Percentiles rank a stretch among this genome's conserved stretches.
Conservation (phyloP, 2,329 filamentous ascomycete genomes). For the Penicillium sp. region DNA sequence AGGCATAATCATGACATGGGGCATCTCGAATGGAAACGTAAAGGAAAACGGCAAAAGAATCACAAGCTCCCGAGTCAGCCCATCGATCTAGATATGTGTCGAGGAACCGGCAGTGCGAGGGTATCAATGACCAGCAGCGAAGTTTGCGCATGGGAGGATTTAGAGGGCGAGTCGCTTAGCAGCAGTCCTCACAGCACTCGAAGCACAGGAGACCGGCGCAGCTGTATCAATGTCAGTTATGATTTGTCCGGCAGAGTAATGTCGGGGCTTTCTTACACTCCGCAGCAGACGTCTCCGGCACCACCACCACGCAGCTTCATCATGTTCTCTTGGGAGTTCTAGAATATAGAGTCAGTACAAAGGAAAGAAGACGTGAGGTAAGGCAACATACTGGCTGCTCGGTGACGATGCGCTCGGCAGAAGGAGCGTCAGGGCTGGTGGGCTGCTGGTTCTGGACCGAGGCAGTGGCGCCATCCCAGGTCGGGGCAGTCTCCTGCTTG, state of each 20-base stretch:
- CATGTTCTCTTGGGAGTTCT: conserved; percentile 20
- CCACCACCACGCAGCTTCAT: conserved; percentile 31
- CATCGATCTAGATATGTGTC: not conserved
- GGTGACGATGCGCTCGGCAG: conserved; percentile 15
- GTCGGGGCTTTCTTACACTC: conserved; percentile 22
- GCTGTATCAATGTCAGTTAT: conserved; percentile 13
- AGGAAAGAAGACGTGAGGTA: not conserved
- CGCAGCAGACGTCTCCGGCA: conserved; percentile 30
- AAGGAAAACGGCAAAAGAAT: not conserved
- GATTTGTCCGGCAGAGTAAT: not conserved
- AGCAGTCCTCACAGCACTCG: conserved; percentile 31
- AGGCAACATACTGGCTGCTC: conserved; percentile 24
- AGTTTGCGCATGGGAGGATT: not conserved
- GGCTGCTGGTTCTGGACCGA: conserved; percentile 26
- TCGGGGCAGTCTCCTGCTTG: conserved; percentile 18
- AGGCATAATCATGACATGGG: not conserved
- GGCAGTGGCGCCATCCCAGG: conserved; percentile 20
- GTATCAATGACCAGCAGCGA: not conserved
- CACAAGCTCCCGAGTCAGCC: not conserved
- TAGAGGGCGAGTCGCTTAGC: conserved; percentile 14
- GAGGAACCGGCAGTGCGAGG: not conserved
- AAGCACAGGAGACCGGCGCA: conserved; percentile 31
- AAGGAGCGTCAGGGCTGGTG: conserved; percentile 22
- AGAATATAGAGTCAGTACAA: not conserved
- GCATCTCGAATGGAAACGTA: not conserved